Conservation (phyloP, 768 basidiomycete species). For the Neoboletus subvelutipes region DNA sequence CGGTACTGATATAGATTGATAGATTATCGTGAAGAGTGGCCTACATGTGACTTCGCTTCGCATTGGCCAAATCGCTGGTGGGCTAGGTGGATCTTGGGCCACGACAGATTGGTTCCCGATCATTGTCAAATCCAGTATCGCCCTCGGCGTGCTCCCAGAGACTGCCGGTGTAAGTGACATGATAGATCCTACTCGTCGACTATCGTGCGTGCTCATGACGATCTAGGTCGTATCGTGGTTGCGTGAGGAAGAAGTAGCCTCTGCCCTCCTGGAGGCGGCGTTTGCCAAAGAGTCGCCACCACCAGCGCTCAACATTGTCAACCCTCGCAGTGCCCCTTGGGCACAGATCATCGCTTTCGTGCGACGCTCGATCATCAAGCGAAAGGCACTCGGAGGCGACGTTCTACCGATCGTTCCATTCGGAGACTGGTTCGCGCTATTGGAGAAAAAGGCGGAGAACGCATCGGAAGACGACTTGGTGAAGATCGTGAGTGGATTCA, state of each 20-base stretch:
- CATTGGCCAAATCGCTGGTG: slow-evolving; percentile 48
- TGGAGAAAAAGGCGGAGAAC: slow-evolving; percentile 23
- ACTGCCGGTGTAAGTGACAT: slow-evolving; percentile 33
- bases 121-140: slow-evolving; percentile 37
- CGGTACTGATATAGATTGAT: not conserved
- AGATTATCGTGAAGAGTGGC: slow-evolving; percentile 41
- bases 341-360: slow-evolving; percentile 28
- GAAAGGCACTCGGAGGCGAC: not conserved
- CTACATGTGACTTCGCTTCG: slow-evolving; percentile 39
- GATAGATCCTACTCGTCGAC: no score
- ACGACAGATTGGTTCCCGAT: slow-evolving; percentile 48
- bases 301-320: slow-evolving; percentile 37
- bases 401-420: slow-evolving; percentile 35
- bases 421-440: slow-evolving; percentile 33
- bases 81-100: slow-evolving; percentile 42
- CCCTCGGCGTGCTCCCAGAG: slow-evolving; percentile 29
- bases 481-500: slow-evolving; percentile 30
- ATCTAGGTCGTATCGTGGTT: slow-evolving; percentile 42
- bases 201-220: not conserved
- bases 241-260: slow-evolving; percentile 39
- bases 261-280: slow-evolving; percentile 32
- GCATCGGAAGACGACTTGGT: slow-evolving; percentile 28
- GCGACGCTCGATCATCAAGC: slow-evolving; percentile 15
- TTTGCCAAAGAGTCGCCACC: slow-evolving; percentile 17
- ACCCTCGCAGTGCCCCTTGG: slow-evolving; percentile 39